phyloP scores from a whole-genome alignment of 768 basidiomycete species.

The Calocera cornea region DNA sequence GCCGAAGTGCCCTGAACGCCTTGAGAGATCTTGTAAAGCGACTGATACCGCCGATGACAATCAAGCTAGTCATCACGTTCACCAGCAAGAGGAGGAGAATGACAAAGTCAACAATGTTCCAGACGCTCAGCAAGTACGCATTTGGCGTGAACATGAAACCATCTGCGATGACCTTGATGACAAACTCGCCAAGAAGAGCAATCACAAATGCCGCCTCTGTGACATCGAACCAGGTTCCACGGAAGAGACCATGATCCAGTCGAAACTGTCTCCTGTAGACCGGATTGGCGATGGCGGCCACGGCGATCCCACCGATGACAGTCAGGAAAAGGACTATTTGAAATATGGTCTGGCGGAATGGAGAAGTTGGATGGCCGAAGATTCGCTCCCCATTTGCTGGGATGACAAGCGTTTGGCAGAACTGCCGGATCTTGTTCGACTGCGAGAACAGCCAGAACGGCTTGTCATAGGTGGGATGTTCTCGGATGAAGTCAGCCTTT shows the following conservation, averaged over 20 bases:
- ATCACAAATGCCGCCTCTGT: slow-evolving; percentile 60
- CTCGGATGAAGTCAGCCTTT: slow-evolving; percentile 74
- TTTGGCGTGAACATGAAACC: slow-evolving; percentile 85
- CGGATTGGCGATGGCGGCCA: slow-evolving; percentile 75
- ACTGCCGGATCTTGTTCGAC: slow-evolving; percentile 50
- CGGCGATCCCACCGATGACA: slow-evolving; percentile 67
- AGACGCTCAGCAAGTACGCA: slow-evolving; percentile 79
- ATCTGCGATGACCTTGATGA: slow-evolving; percentile 85
- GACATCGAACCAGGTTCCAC: slow-evolving; percentile 77
- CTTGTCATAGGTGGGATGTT: slow-evolving; percentile 81
- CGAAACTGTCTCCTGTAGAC: slow-evolving; percentile 58
- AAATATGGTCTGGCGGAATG: slow-evolving; percentile 53
- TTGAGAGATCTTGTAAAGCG: slow-evolving; percentile 76
- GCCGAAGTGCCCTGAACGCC: slow-evolving; percentile 71
- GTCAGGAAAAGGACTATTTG: slow-evolving; percentile 58
- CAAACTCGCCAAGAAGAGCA: slow-evolving; percentile 62
- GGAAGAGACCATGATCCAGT: slow-evolving; percentile 39
- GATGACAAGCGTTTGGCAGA: slow-evolving; percentile 71
- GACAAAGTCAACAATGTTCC: slow-evolving; percentile 83
- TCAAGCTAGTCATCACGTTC: slow-evolving; percentile 56
- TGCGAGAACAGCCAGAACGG: slow-evolving; percentile 84
- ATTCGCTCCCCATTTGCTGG: slow-evolving; percentile 79
- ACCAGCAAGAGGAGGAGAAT: slow-evolving; percentile 66
- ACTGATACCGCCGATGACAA: slow-evolving; percentile 65
- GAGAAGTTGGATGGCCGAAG: slow-evolving; percentile 59